Conservation (phyloP, 2,329 filamentous ascomycete species). For the Rhinocladiella mackenziei region DNA sequence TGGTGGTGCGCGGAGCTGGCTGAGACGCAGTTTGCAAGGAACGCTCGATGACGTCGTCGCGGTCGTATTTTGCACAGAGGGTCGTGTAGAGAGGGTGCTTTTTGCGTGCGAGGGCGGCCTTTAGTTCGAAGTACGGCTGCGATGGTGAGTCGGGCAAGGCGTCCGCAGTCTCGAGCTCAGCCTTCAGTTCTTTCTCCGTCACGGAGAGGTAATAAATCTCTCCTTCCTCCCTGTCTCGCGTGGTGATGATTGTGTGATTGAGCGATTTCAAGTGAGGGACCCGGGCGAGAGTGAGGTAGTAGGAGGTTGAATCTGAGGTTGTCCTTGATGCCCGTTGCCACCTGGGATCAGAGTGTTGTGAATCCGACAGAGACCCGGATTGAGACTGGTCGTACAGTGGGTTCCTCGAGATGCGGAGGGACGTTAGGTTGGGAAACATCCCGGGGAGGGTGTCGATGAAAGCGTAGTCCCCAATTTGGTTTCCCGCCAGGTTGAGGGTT, state of each 20-base stretch:
- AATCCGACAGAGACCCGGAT: neutral
- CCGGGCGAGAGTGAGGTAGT: slow-evolving; percentile 28
- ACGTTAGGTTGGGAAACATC: slow-evolving; percentile 68
- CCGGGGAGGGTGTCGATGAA: slow-evolving; percentile 67
- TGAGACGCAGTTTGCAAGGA: slow-evolving; percentile 4
- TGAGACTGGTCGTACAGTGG: slow-evolving; percentile 62
- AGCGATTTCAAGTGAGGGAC: slow-evolving; percentile 41
- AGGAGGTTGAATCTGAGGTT: slow-evolving; percentile 23
- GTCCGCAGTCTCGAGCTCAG: slow-evolving; percentile 45
- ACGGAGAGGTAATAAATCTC: slow-evolving; percentile 90
- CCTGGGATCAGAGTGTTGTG: slow-evolving; percentile 30
- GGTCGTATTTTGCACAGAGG: slow-evolving; percentile 72
- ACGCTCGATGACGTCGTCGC: slow-evolving; percentile 32
- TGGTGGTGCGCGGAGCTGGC: slow-evolving; percentile 50
- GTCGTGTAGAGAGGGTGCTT: slow-evolving; percentile 67
- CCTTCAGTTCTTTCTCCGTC: slow-evolving; percentile 71
- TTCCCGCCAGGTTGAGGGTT: slow-evolving; percentile 71
- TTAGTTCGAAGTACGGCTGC: no score
- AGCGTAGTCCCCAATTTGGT: slow-evolving; percentile 63
- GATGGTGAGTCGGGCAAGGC: neutral
- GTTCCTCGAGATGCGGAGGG: slow-evolving; percentile 78
- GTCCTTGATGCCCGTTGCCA: slow-evolving; percentile 16
- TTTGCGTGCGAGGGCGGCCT: slow-evolving; percentile 4
- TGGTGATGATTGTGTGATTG: slow-evolving; percentile 57
- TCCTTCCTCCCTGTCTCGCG: slow-evolving; percentile 75